phyloP scores from a whole-genome alignment of 1,139 yeast species.

The Scheffersomyces stambukii region DNA sequence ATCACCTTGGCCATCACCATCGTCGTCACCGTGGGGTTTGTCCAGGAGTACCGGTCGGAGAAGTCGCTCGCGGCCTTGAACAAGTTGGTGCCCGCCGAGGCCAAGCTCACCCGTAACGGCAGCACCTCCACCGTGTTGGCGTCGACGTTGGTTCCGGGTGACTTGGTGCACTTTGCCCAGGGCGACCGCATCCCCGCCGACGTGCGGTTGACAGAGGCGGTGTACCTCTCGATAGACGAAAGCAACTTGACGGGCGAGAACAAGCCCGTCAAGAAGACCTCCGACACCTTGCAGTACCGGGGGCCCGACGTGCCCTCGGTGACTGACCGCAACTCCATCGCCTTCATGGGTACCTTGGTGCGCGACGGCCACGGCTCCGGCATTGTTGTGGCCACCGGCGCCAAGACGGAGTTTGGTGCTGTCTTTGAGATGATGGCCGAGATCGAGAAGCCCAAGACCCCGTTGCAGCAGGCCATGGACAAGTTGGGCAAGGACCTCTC shows the following conservation, averaged over 20 bases:
- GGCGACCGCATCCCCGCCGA: slow-evolving; percentile 98
- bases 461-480: slow-evolving; percentile 92
- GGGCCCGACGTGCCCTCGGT: slow-evolving; percentile 40
- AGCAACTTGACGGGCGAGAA: slow-evolving; percentile 94
- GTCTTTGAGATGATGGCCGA: slow-evolving; percentile 90
- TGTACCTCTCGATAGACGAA: slow-evolving; percentile 81
- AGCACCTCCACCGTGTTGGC: slow-evolving; percentile 77
- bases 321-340: slow-evolving; percentile 69
- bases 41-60: slow-evolving; percentile 93
- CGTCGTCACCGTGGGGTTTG: slow-evolving; percentile 93
- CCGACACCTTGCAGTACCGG: slow-evolving; percentile 15
- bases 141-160: slow-evolving; percentile 87
- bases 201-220: slow-evolving; percentile 70
- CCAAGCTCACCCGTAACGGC: slow-evolving; percentile 81
- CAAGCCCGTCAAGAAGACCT: slow-evolving; percentile 67
- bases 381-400: slow-evolving; percentile 86
- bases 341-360: slow-evolving; percentile 93
- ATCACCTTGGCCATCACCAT: slow-evolving; percentile 84
- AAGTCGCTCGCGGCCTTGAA: slow-evolving; percentile 88
- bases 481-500: slow-evolving; percentile 88
- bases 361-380: slow-evolving; percentile 94
- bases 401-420: slow-evolving; percentile 84
- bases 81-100: slow-evolving; percentile 89
- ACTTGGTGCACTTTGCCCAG: slow-evolving; percentile 77
- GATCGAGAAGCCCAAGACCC: slow-evolving; percentile 94